Evolutionary conservation across 2,329 filamentous ascomycete genomes (phyloP).

Genomic region (Dothistroma pini): DNA sequence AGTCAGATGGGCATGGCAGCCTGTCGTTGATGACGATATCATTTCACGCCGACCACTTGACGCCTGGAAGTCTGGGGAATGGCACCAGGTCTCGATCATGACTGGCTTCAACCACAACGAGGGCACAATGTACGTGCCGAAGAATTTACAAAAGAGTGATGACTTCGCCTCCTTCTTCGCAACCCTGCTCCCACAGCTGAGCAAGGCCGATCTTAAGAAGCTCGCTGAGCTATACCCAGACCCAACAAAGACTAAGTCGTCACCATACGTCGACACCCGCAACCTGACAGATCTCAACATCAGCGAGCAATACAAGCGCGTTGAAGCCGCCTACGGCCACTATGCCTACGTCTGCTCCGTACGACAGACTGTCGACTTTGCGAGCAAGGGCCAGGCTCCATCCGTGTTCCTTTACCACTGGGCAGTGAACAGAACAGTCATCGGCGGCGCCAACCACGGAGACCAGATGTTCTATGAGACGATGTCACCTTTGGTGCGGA

Average conservation of each 20-base stretch:
- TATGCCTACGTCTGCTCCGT: conserved; percentile 64
- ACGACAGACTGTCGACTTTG: conserved; percentile 54
- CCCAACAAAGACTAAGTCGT: conserved; percentile 42
- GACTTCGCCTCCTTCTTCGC: conserved; percentile 61
- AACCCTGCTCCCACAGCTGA: conserved; percentile 57
- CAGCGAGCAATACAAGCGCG: conserved; percentile 55
- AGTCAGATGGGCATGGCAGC: conserved; percentile 61
- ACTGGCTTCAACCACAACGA: conserved; percentile 71
- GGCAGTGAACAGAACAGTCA: conserved; percentile 46
- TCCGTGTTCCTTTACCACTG: conserved; percentile 59
- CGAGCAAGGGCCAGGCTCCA: conserved; percentile 25
- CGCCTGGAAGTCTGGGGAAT: conserved; percentile 54
- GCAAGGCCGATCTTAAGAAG: conserved; percentile 48
- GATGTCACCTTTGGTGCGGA: conserved; percentile 25
- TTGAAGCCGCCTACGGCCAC: conserved; percentile 60
- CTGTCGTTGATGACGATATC: conserved; percentile 60
- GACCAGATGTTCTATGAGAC: conserved; percentile 37
- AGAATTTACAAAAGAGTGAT: conserved; percentile 42
- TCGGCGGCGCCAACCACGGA: conserved; percentile 35
- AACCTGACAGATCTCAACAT: conserved; percentile 33
- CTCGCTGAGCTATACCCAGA: conserved; percentile 63
- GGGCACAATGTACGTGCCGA: conserved; percentile 61
- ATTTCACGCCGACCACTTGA: conserved; percentile 57
- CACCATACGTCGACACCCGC: conserved; percentile 41
- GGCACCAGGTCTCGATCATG: conserved; percentile 59